phyloP scores from a whole-genome alignment of 1,284 basidiomycete species.

The Puccinia hordei region DNA sequence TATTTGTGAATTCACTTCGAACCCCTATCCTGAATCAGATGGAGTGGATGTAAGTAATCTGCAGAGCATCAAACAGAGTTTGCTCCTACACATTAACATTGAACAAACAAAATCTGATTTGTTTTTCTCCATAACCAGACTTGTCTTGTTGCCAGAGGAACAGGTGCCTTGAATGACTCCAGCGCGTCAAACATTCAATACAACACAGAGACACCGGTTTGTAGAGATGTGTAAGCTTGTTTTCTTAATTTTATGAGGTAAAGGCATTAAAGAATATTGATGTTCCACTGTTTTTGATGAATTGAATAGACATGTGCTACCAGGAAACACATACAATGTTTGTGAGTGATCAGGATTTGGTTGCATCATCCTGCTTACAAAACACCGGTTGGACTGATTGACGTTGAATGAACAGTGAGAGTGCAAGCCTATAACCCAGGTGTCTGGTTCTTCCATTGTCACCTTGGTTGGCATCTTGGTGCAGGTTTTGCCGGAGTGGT shows the following conservation, averaged over 20 bases:
- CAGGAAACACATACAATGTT: conserved; percentile 35
- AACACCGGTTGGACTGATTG: neutral
- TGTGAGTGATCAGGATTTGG: conserved; percentile 26
- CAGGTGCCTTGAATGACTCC: conserved; percentile 55
- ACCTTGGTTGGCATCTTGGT: conserved; percentile 26
- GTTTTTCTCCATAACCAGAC: neutral
- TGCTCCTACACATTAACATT: neutral
- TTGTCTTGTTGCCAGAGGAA: conserved; percentile 58
- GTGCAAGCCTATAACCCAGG: conserved; percentile 26
- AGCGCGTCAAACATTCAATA: conserved; percentile 51
- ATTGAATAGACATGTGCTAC: conserved; percentile 33
- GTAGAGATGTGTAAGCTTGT: conserved; percentile 57
- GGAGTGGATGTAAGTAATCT: conserved; percentile 27
- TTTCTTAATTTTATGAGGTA: neutral
- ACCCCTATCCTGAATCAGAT: neutral
- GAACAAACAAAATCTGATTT: neutral
- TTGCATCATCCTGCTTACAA: neutral
- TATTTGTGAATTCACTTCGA: neutral
- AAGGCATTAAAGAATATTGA: neutral
- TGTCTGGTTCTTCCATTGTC: conserved; percentile 45
- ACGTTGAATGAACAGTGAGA: conserved; percentile 1
- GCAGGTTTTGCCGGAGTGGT: conserved; percentile 42
- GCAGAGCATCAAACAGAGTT: neutral
- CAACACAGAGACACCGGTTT: conserved; percentile 59
- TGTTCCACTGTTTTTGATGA: neutral